These are phyloP conservation scores for Claviceps digitariae DNA, from an alignment of 2,329 filamentous ascomycete species.

Conservation along the genomic window DNA sequence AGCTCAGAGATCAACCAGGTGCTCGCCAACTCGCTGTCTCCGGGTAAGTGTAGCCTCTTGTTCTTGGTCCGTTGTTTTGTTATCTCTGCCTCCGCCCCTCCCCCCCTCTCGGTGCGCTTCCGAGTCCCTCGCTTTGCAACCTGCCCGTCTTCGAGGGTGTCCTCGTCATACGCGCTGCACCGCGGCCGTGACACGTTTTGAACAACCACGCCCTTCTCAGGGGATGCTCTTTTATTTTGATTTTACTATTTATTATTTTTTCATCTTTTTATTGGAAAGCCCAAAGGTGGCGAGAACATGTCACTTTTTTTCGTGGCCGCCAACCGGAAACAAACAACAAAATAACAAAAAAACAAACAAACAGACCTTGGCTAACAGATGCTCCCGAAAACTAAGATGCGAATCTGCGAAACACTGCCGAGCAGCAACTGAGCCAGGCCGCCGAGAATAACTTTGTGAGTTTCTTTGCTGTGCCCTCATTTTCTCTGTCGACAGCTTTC, in stretches of 20 bases:
- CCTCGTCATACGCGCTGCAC: neutral
- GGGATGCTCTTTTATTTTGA: neutral
- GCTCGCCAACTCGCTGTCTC: conserved; percentile 89
- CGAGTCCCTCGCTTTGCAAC: neutral
- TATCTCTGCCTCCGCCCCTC: neutral
- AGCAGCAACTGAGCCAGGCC: conserved; percentile 86
- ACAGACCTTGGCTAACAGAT: conserved; percentile 3
- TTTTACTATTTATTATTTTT: neutral
- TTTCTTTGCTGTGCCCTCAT: conserved; percentile 11
- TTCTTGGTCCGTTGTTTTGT: neutral
- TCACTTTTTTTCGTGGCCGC: neutral
- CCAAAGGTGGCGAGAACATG: neutral
- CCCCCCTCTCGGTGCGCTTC: neutral
- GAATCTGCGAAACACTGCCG: conserved; percentile 75
- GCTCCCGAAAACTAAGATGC: conserved; percentile 54
- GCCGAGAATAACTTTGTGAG: conserved; percentile 90
- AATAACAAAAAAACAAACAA: neutral
- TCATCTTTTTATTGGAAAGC: too few relatives aligned
- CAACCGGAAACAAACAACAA: too few relatives aligned
- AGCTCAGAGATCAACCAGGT: conserved; percentile 94
- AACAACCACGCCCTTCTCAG: neutral
- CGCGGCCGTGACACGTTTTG: neutral
- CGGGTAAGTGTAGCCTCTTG: conserved; percentile 51
- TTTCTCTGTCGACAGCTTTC: conserved; percentile 1
- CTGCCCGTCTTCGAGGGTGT: neutral